phyloP scores from a whole-genome alignment of 495 filamentous ascomycete genomes.

The Penicillium herquei region DNA sequence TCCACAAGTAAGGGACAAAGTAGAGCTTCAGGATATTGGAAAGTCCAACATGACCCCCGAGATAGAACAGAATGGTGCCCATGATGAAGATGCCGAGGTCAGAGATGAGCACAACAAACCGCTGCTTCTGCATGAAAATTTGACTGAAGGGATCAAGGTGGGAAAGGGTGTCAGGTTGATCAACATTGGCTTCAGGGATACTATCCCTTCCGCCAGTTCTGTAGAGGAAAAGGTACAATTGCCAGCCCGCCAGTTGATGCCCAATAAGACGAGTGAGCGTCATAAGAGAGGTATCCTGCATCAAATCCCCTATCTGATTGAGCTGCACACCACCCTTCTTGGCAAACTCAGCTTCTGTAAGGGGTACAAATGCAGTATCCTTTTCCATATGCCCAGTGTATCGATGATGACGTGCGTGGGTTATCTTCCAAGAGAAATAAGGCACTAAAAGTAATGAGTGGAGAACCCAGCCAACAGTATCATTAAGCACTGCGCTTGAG shows the following conservation, averaged over 20 bases:
- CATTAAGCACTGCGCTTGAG: not conserved
- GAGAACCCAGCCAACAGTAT: not conserved
- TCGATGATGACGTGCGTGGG: not conserved
- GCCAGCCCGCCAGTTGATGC: conserved; percentile 48
- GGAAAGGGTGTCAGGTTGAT: not conserved
- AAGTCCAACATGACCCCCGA: conserved; percentile 5
- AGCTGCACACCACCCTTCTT: not conserved
- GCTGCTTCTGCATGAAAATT: conserved; percentile 17
- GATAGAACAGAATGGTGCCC: not conserved
- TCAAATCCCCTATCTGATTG: not conserved
- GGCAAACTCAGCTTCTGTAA: conserved; percentile 20
- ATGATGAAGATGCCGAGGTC: not conserved
- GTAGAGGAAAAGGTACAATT: conserved; percentile 44
- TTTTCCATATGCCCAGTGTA: not conserved
- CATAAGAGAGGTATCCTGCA: conserved; percentile 39
- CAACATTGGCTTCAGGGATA: conserved; percentile 5
- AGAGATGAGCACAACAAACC: not conserved
- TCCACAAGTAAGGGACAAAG: conserved; percentile 45
- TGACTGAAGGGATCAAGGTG: conserved; percentile 19
- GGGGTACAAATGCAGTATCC: not conserved
- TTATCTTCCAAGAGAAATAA: not conserved
- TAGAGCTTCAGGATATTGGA: conserved; percentile 44
- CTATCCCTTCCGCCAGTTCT: conserved; percentile 7
- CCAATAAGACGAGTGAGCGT: conserved; percentile 34
- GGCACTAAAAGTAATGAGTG: not conserved